Evolutionary conservation across 768 basidiomycete species (phyloP), one percentile per base, ranked within the genome.

Genomic region (Russula foetens): DNA sequence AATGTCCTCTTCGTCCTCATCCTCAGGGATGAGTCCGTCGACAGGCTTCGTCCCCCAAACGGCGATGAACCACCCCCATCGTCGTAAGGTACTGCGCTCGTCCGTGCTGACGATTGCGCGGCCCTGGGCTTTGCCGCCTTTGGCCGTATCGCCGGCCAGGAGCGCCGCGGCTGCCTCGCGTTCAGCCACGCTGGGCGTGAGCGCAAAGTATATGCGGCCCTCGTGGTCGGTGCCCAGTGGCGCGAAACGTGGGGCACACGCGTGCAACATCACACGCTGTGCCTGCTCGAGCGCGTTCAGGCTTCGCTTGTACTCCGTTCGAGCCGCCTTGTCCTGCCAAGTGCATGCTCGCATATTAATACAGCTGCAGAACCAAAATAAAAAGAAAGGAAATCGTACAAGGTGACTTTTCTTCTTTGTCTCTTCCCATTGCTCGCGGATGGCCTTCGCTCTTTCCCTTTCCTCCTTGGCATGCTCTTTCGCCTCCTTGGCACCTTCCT

Each of bases 51-150:
- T 80, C 1, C 89, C 89, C 80, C 83, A 88, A 1, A 90, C 86
- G 4, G 80, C 83, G n/a, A 92, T 67, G 69, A 88, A 86, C 85
- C 85, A 90, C 1, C 82, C 76, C 89, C 90, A 92, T 33, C 80
- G 77, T 59, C 70, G 78, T 70, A 85, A 71, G 35, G 75, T 71
- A 23, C 70, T 69, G n/a, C 83, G 74, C n/a, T 84, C 81, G 15
- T 81, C 81, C 31, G 74, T 71, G 8, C 76, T 67, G 26, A 76
- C 31, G 71, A 73, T 28, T 69, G 69, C 56, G 69, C 74, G 29
- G 70, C 74, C 67, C 73, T 79, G 67, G 70, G 79, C 68, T 72
- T 79, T 59, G 71, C 70, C 62, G 55, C 71, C 58, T 66, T 77
- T 77, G 58, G 70, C 54, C 60, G 66, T 49, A 53, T 72, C 62